These are phyloP conservation scores for Theobroma cacao DNA, from an alignment of 345 rosid genomes.

Conservation along the genomic window DNA sequence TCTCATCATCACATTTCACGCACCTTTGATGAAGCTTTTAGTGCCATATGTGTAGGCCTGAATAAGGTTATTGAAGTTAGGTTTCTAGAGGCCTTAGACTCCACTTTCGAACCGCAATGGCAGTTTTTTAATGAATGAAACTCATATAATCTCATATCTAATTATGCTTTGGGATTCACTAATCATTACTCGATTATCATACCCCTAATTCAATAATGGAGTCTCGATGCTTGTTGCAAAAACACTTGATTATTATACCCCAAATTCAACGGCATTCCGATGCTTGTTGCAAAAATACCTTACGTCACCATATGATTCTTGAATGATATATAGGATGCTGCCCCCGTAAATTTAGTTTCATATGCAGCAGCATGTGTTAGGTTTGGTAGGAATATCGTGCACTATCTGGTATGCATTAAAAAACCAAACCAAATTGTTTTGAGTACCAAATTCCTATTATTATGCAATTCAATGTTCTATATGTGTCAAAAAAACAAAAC, in stretches of 20 bases:
- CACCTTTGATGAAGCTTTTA: not conserved
- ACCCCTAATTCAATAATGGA: not conserved
- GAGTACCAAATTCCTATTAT: no score
- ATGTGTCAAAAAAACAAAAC: no score
- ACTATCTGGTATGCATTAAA: not conserved
- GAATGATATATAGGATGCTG: not conserved
- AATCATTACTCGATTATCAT: not conserved
- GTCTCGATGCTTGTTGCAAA: not conserved
- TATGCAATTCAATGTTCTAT: no score
- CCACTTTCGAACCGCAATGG: not conserved
- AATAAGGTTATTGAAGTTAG: not conserved
- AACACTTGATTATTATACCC: not conserved
- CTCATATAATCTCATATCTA: not conserved
- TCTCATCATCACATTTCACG: not conserved
- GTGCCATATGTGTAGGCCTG: no score
- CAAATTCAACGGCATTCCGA: not conserved
- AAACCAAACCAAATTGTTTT: not conserved
- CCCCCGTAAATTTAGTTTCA: not conserved
- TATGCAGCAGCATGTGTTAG: not conserved
- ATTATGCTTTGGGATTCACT: not conserved
- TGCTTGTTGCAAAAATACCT: not conserved
- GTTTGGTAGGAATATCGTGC: not conserved
- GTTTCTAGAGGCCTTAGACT: not conserved
- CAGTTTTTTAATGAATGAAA: not conserved
- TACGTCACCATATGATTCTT: not conserved